These are phyloP conservation scores for Solanum dulcamara DNA, from an alignment of 257 asterid species.

Conservation along the genomic window DNA sequence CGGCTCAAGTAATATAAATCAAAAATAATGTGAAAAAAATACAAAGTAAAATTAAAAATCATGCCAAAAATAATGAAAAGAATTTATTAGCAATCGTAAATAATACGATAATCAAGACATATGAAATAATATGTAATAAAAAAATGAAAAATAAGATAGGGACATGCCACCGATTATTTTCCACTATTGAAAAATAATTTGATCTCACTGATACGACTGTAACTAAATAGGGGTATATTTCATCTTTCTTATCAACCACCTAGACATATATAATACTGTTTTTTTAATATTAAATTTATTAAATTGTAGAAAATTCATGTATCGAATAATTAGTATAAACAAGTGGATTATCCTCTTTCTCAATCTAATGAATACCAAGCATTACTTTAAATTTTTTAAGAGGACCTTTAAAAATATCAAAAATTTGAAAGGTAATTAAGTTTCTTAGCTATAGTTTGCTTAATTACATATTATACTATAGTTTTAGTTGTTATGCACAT, in stretches of 20 bases:
- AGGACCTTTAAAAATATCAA: too few species aligned
- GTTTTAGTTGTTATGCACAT: too few species aligned
- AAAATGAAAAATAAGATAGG: not conserved
- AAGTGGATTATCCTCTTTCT: not conserved
- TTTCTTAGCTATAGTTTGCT: too few species aligned
- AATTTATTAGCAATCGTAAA: not conserved
- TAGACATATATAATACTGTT: not conserved
- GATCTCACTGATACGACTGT: not conserved
- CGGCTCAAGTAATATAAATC: not conserved
- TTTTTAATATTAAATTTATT: not conserved
- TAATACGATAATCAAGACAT: not conserved
- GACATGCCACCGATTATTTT: not conserved
- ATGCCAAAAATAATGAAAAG: not conserved
- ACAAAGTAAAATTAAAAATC: not conserved
- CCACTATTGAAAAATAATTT: not conserved
- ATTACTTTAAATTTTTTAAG: too few species aligned
- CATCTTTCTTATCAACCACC: not conserved
- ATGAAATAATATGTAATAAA: not conserved
- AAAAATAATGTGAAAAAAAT: not conserved
- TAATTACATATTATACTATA: too few species aligned
- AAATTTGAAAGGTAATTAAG: too few species aligned
- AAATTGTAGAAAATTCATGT: not conserved
- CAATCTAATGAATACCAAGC: not conserved
- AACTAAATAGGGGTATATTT: not conserved
- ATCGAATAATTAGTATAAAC: not conserved